Percentiles rank a stretch among this genome's conserved stretches.
Evolutionary conservation across 768 basidiomycete species (phyloP).

Genomic region (Pleurotus salmoneostramineus): DNA sequence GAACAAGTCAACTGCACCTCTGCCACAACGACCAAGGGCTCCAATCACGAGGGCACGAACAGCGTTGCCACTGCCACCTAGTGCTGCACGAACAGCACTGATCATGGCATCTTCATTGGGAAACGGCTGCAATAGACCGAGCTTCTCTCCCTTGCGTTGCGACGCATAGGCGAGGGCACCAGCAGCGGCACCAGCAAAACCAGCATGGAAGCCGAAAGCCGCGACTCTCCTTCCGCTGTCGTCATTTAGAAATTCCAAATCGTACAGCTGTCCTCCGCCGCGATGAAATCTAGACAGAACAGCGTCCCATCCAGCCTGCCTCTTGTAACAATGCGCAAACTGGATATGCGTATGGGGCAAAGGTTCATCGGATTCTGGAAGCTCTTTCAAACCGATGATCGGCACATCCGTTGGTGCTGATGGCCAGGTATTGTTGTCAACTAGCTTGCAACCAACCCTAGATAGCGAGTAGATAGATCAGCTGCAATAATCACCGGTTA

Average conservation of each 20-base stretch:
- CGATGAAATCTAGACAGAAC: constrained; percentile 82
- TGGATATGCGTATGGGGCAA: constrained; percentile 95
- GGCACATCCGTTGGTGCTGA: constrained; percentile 67
- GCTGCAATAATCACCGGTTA: constrained; percentile 2
- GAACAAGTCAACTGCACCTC: constrained; percentile 94
- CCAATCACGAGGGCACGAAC: constrained; percentile 93
- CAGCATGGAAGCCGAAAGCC: constrained; percentile 97
- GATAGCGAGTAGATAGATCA: constrained; percentile 1
- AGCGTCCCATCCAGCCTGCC: constrained; percentile 87
- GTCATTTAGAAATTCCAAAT: constrained; percentile 93
- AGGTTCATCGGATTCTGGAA: constrained; percentile 78
- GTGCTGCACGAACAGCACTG: constrained; percentile 54
- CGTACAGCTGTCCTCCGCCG: constrained; percentile 86
- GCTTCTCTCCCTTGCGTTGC: constrained; percentile 50
- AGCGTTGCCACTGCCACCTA: constrained; percentile 67
- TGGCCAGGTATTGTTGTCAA: constrained; percentile 87
- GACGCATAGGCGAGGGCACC: constrained; percentile 79
- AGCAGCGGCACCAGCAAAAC: constrained; percentile 96
- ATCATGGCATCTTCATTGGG: constrained; percentile 86
- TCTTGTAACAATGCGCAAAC: constrained; percentile 97
- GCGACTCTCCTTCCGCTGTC: constrained; percentile 84
- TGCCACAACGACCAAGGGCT: constrained; percentile 91
- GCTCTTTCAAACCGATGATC: constrained; percentile 96
- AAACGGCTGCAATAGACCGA: constrained; percentile 78
- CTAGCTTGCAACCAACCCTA: constrained; percentile 89